Base-by-base conservation (phyloP, 305 asterid species). In the Caryopteris hybrid region DNA sequence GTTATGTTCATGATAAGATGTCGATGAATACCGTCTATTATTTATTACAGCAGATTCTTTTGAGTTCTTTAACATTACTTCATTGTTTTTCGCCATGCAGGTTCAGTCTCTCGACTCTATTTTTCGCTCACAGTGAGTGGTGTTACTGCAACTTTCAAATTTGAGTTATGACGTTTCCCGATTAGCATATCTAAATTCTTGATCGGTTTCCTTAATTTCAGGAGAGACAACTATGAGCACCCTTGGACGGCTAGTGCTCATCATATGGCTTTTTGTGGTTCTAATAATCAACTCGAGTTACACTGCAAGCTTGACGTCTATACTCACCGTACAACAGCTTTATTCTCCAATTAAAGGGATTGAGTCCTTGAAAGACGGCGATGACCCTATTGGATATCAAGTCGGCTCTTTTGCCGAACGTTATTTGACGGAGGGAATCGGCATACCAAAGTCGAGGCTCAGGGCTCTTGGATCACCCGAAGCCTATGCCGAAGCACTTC, bases 261-360 rank as follows among this genome's bases (percentile, higher is more conserved):
- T 85, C 74, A 80, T 87, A 53, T 92, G 98, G 96, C 89, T 92
- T 25, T 92, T 92, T 66, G 88, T 87, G 64, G 87, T 89, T 61
- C 83, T 89, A 74, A 93, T 92, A 58, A 78, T 92, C 38, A 86
- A 89, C 79, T 89, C 96, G 10, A 92, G 92, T 55, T 92, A 92
- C 59, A 92, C 96, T 1, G 96, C 98, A 2, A 92, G 89, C 68
- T 76, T 91, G 79, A 89, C 96, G 31, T 89, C 96, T 16, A 85
- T 91, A 65, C 95, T 91, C 59, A 87, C 98, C 6, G 94, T 87
- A 3, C 95, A 89, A 50, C 95, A 84, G 80, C 95, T 92, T 14
- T 74, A 82, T 68, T 88, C 98, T 20, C 85, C 97, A 1, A 83
- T 92, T 71, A 88, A 83, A 29, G 97, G 98, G 61, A 86, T 92